These are phyloP conservation scores for Cladophialophora exuberans DNA, from an alignment of 2,329 filamentous ascomycete species.

Conservation along the genomic window DNA sequence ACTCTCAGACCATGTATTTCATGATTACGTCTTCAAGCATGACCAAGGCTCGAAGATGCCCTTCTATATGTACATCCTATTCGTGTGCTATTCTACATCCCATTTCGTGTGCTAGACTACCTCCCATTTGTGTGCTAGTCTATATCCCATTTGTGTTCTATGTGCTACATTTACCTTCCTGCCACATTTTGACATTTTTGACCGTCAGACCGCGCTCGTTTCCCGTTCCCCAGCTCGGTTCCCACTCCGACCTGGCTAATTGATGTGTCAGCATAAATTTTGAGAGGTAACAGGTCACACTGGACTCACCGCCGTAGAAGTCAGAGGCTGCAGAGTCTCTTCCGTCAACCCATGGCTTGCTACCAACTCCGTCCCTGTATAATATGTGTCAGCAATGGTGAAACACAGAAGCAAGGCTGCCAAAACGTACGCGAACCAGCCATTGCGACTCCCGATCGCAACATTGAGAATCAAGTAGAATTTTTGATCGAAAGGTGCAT, in stretches of 20 bases:
- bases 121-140: conserved; percentile 16
- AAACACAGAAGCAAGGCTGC: conserved; percentile 8
- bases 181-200: conserved; percentile 54
- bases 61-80: conserved; percentile 18
- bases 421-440: conserved; percentile 45
- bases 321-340: conserved; percentile 32
- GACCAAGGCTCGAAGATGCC: conserved; percentile 17
- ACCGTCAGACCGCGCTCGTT: conserved; percentile 52
- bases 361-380: conserved; percentile 43
- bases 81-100: conserved; percentile 16
- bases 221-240: conserved; percentile 52
- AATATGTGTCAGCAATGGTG: conserved; percentile 7
- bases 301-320: conserved; percentile 40
- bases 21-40: conserved; percentile 13
- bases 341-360: conserved; percentile 32
- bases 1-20: conserved; percentile 4
- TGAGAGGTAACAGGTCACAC: conserved; percentile 1
- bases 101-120: conserved; percentile 22
- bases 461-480: conserved; percentile 59
- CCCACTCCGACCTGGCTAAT: conserved; percentile 40
- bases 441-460: conserved; percentile 54
- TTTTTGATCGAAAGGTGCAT: conserved; percentile 56
- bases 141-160: conserved; percentile 17
- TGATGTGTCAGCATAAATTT: conserved; percentile 2
- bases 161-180: conserved; percentile 18